Evolutionary conservation across 805 yeast species (phyloP), one percentile per base, ranked within the genome.

Genomic region (Cyberlindnera euphorbiiphila): DNA sequence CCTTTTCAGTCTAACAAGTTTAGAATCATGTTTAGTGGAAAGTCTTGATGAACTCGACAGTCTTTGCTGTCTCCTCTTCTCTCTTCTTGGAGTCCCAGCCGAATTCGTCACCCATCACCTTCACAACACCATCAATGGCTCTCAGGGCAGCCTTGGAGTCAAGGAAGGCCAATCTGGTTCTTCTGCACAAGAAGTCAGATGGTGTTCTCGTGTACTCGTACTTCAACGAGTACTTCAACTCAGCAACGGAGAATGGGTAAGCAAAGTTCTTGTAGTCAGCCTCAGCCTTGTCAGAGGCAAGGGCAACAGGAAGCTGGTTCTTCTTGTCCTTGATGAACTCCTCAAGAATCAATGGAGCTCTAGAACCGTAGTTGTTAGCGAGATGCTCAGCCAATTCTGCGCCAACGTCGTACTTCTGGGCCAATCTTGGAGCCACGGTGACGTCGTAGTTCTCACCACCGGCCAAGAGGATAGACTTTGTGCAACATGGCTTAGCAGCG

Each of bases 191-290:
- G 71, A 89, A 87, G 63, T 89, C 98, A 40, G 81, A 67, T 32
- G 96, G 94, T 10, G 89, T 84, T 66, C 94, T 75, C 29, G 86
- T 78, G 61, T 87, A 86, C 68, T 89, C 98, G 64, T 85, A 75
- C 45, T 76, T 67, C 51, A 87, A 70, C 10, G 87, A 81, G 65
- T 88, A 91, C 56, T 78, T 72, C 61, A 91, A 72, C 68, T 89
- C 98, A 37, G 93, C 97, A 54, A 88, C 75, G 39, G 94, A 85
- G 66, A 87, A 89, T 51, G 95, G 95, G 64, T 81, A 83, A 47
- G 78, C 82, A 54, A 77, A 82, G 29, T 69, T 65, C 45, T 67
- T 71, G 59, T 64, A 78, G 53, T 53, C 49, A 39, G 66, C 51
- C 24, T 56, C 59, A 29, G 53, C 56, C 18, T 46, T 31, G 14